Evolutionary conservation across 352 stramenopile genomes (phyloP).

Genomic region (Phytophthora gonapodyides): DNA sequence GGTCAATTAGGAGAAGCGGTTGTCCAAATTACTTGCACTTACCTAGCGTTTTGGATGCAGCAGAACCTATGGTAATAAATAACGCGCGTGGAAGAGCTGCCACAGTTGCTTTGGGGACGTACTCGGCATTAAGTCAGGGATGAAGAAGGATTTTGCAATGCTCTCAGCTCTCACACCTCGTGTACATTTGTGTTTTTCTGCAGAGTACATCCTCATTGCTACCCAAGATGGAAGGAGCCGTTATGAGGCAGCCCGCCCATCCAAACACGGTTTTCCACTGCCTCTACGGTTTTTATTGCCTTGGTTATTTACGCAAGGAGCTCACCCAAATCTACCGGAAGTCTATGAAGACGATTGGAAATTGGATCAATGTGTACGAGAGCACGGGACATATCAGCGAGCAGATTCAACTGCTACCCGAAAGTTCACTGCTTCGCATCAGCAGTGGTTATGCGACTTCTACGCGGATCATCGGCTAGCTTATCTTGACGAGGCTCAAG

Average conservation of each 20-base stretch:
- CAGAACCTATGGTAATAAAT: too few relatives aligned
- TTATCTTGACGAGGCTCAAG: too few relatives aligned
- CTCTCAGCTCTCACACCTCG: too few relatives aligned
- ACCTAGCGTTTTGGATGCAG: too few relatives aligned
- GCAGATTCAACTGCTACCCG: neutral
- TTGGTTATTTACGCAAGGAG: slow-evolving; percentile 1
- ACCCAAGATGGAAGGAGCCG: slow-evolving; percentile 2
- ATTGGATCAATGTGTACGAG: slow-evolving; percentile 1
- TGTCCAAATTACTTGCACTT: too few relatives aligned
- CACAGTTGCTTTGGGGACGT: too few relatives aligned
- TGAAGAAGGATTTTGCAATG: too few relatives aligned
- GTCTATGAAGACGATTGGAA: slow-evolving; percentile 1
- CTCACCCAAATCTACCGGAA: slow-evolving; percentile 1
- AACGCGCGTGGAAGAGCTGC: too few relatives aligned
- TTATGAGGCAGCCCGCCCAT: neutral
- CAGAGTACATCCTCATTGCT: neutral
- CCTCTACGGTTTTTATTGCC: slow-evolving; percentile 4
- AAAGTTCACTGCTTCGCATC: neutral
- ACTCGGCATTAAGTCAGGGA: too few relatives aligned
- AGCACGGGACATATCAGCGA: neutral
- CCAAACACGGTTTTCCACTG: slow-evolving; percentile 8
- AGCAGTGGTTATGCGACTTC: slow-evolving; percentile 11
- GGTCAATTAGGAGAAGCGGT: too few relatives aligned
- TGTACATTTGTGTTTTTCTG: too few relatives aligned
- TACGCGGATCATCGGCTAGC: neutral